A percentile compares a stretch with the other conserved stretches of the same genome.
Conservation (phyloP, 192 early-diverging fungal genomes). For the Dispira parvispora region DNA sequence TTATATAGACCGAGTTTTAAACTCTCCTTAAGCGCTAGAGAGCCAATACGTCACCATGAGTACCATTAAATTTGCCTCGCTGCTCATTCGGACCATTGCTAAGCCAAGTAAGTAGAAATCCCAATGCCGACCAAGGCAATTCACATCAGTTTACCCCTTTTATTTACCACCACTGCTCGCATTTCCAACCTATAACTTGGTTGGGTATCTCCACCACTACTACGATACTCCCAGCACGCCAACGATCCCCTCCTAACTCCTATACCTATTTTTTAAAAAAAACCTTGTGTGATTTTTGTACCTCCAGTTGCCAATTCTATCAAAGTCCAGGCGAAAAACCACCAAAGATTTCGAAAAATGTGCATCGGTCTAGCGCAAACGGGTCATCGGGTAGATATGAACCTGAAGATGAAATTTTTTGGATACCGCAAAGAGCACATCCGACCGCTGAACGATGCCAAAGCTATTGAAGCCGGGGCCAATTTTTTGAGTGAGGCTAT, state of each 20-base stretch:
- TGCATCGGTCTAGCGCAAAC: constrained; percentile 63
- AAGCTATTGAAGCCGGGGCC: constrained; percentile 63
- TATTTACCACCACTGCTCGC: neutral
- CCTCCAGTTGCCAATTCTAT: constrained; percentile 29
- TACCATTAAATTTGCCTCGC: constrained; percentile 40
- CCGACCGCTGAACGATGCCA: constrained; percentile 59
- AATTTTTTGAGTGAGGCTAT: constrained; percentile 65
- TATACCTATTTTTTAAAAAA: neutral
- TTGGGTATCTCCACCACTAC: constrained; percentile 8
- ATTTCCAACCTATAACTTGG: neutral
- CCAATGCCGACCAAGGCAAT: neutral
- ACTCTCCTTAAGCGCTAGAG: too few relatives aligned
- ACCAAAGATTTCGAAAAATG: constrained; percentile 39
- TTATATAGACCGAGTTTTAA: too few relatives aligned
- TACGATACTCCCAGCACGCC: constrained; percentile 3
- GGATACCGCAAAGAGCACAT: constrained; percentile 57
- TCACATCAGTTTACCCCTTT: neutral
- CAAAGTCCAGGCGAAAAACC: constrained; percentile 34
- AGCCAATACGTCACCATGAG: constrained; percentile 27
- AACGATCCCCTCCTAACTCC: neutral
- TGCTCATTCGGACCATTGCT: constrained; percentile 42
- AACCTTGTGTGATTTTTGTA: neutral
- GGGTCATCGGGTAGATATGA: constrained; percentile 65
- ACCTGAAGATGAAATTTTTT: constrained; percentile 63
- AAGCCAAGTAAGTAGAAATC: constrained; percentile 37